Conservation (phyloP, 345 rosid species). For the Triadica sebifera region DNA sequence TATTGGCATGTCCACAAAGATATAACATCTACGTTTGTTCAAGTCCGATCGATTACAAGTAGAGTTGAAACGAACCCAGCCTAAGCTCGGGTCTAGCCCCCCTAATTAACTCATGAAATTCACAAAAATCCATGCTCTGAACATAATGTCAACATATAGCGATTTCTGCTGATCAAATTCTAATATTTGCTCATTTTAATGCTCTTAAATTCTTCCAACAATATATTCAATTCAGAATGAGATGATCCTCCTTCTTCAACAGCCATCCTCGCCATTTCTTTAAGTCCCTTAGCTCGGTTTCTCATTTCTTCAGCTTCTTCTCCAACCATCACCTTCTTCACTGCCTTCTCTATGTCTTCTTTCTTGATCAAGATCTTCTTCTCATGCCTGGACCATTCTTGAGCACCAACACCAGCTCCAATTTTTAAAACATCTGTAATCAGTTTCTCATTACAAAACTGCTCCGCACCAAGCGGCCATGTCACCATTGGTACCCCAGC, state of each 20-base stretch:
- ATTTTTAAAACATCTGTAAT: slow-evolving; percentile 38
- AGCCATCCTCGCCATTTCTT: slow-evolving; percentile 37
- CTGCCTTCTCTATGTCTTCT: slow-evolving; percentile 29
- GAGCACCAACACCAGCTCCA: slow-evolving; percentile 35
- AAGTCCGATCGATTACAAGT: too few species aligned
- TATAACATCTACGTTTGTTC: too few species aligned
- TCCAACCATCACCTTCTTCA: slow-evolving; percentile 31
- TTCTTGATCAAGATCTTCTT: slow-evolving; percentile 17
- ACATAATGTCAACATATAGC: too few species aligned
- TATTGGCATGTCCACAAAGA: too few species aligned
- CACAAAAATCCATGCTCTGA: too few species aligned
- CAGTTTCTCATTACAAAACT: slow-evolving; percentile 44
- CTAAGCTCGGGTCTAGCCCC: too few species aligned
- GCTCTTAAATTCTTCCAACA: slow-evolving; percentile 37
- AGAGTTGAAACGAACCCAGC: too few species aligned
- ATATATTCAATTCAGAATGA: slow-evolving; percentile 24
- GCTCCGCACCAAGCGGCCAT: slow-evolving; percentile 49
- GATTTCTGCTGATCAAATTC: too few species aligned
- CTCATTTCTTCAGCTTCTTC: slow-evolving; percentile 44
- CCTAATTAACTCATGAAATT: too few species aligned
- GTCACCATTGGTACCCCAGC: slow-evolving; percentile 50
- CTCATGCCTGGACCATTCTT: slow-evolving; percentile 21
- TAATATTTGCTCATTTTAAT: neutral
- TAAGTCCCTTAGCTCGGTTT: slow-evolving; percentile 17
- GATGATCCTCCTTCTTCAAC: slow-evolving; percentile 53